These are phyloP conservation scores for Scenedesmus sp. DNA, from an alignment of 163 green algal species.

Conservation along the genomic window DNA sequence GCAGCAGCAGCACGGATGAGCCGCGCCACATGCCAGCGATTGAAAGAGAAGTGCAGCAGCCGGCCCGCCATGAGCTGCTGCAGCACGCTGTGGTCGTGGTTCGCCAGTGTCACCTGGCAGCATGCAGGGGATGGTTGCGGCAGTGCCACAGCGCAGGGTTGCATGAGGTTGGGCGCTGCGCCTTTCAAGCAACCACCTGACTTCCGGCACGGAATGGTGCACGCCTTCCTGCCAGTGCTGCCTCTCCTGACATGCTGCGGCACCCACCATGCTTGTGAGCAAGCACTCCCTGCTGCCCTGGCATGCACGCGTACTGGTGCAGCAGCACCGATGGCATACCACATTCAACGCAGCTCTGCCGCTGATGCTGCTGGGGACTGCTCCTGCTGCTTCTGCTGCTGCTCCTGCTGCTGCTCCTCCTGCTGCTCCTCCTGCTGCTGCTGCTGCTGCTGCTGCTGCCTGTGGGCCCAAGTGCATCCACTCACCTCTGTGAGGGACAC, in stretches of 20 bases:
- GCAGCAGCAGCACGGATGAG: constrained; percentile 27
- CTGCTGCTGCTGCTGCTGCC: neutral
- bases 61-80: constrained; percentile 29
- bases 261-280: neutral
- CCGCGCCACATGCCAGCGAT: neutral
- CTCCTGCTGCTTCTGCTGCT: no score
- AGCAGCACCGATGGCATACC: no score
- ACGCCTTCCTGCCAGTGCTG: neutral
- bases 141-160: neutral
- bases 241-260: neutral
- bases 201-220: neutral
- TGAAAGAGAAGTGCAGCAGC: constrained; percentile 36
- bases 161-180: no score
- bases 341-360: no score
- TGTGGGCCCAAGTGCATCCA: neutral
- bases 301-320: neutral
- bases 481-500: constrained; percentile 31
- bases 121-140: neutral
- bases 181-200: neutral
- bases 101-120: constrained; percentile 40
- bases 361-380: neutral
- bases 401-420: neutral
- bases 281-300: neutral
- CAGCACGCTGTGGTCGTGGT: constrained; percentile 44
- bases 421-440: no score